Evolutionary conservation across 2,329 filamentous ascomycete species (phyloP), one percentile per base, ranked within the genome.

Genomic region (Botrytis galanthina): DNA sequence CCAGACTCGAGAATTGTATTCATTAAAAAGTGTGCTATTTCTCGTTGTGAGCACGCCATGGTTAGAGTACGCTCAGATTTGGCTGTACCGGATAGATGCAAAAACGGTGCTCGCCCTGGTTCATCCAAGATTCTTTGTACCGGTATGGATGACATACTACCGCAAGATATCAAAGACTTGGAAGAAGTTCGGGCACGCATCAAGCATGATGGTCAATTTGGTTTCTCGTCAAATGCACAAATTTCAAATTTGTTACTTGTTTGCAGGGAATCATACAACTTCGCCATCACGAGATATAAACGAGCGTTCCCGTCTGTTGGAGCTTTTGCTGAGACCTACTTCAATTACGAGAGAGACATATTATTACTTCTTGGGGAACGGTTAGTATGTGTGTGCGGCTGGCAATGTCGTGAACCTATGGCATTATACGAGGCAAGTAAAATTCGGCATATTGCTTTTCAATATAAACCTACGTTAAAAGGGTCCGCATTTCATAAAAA

Each of bases 1-100:
- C 35, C 35, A 12, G 48, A 42, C 16, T 48, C 48, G 14, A 39
- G 48, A 20, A 39, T 68, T 39, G 6, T 57, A 10, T n/a, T 8
- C 18, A 6, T 57, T 22, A 20, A 57, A 2, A 4, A n/a, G 5
- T 22, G 22, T 20, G 8, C 35, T 42, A 39, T 42, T 29, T 68
- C 66, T 32, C 48, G 35, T 32, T 68, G 66, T 54, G 18, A 57
- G 35, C 48, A 68, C 48, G 35, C 37, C 35, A 57, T 68, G 48
- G 66, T 68, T 5, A 57, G 48, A 68, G 66, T 68, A 42, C 35
- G 66, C n/a, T 68, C 66, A 32, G 48, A 68, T 29, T 42, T 22
- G 66, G 26, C 22, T 29, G 66, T 68, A 7, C 48, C 35, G 20
- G 66, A 68, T 29, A 32, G 48, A 57, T 68, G 35, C 35, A 8